Percentiles rank a stretch among this genome's conserved stretches.
These are phyloP conservation scores for Carex scoparia DNA, from an alignment of 176 grass and related monocot species.

Conservation along the genomic window DNA sequence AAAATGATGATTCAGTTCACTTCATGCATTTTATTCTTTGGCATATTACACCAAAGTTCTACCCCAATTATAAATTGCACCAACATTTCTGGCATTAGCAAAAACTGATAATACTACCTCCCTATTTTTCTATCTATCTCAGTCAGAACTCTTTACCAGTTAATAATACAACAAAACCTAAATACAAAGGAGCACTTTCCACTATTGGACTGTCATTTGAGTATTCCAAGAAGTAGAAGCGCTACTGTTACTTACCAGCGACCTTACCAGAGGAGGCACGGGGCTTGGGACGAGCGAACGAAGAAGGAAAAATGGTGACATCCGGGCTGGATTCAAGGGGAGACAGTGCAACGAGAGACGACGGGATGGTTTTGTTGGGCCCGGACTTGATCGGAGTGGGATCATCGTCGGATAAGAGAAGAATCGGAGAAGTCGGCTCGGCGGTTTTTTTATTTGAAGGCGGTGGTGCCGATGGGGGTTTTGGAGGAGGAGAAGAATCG, in stretches of 20 bases:
- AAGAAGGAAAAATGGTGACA: neutral
- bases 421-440: neutral
- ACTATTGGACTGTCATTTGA: too few species aligned
- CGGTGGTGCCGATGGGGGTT: neutral
- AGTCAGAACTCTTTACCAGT: neutral
- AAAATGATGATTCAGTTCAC: neutral
- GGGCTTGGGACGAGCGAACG: neutral
- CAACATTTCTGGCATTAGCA: neutral
- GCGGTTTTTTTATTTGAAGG: neutral
- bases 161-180: neutral
- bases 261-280: neutral
- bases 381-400: neutral
- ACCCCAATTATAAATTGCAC: neutral
- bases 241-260: neutral
- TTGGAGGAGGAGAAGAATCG: neutral
- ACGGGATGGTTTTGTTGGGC: neutral
- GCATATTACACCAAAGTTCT: neutral
- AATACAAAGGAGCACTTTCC: neutral
- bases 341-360: neutral
- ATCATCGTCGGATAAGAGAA: slow-evolving; percentile 13
- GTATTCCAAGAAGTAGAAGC: neutral
- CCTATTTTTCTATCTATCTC: neutral
- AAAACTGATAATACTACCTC: neutral
- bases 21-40: neutral
- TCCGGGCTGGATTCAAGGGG: neutral